Base-by-base conservation (phyloP, 2,329 filamentous ascomycete genomes). In the Biscogniauxia mediterranea region DNA sequence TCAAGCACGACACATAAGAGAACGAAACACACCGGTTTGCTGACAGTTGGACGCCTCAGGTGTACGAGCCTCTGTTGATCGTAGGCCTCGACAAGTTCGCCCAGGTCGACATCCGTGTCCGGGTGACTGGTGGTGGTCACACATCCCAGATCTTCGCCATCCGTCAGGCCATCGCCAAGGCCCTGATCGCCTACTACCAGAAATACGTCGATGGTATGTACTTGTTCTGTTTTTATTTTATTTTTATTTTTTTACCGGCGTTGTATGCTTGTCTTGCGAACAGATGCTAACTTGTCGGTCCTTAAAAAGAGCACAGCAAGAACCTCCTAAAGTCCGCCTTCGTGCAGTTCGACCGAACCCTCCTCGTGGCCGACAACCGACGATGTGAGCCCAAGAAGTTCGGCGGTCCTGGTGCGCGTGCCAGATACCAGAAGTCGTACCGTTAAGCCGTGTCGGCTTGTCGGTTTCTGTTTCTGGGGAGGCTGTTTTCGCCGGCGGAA, bases 371-470 rank as follows among this genome's bases (percentile, higher is more conserved):
- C 82, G 95, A 99, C 84, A 97, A 97, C 90, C 91, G 95, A 82
- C 92, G 95, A 76, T 95, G 92, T 83, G 95, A 99, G 88, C 94
- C 94, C 84, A 98, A 98, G 93, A 97, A 97, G 87, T 92, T 92
- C 79, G 89, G 89, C 80, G 91, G 91, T 91, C 90, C 88, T 75
- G 94, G 94, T 88, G 94, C 95, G 79, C 90, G 94, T 79, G 86
- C 94, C 78, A 90, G 93, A 80, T 98, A 92, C 93, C 94, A 98
- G 87, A 97, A 97, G 87, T 97, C 93, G 74, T 97, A 97, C 89
- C 92, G 93, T 93, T 97, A 94, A 92, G 68, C 54, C 32, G 46
- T 60, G 2, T 7, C 13, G 5, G 38, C 38, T 46, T 46, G 7
- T 46, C 38, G 38, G 61, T 58, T 60, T 63, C 51, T 64, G 61